Percentiles rank a stretch among this genome's conserved stretches.
phyloP scores from a whole-genome alignment of 129 eudicot species.

The Helianthus tuberosus region DNA sequence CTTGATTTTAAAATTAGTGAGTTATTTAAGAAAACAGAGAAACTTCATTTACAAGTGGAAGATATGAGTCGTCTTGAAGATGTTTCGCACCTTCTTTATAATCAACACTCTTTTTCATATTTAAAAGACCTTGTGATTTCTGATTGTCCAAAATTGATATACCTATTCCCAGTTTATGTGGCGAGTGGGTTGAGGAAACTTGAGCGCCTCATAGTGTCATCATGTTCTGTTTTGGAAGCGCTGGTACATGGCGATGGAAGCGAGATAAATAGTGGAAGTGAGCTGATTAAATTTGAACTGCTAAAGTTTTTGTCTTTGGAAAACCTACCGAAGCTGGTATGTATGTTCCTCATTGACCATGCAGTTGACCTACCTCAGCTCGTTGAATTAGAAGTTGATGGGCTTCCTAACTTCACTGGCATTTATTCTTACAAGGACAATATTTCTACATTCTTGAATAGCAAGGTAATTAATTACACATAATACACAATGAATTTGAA shows the following conservation, averaged over 20 bases:
- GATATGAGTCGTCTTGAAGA: conserved; percentile 11
- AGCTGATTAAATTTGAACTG: background rate
- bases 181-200: conserved; percentile 7
- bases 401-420: conserved; percentile 16
- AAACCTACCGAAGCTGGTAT: background rate
- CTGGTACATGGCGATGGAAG: background rate
- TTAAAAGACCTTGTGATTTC: conserved; percentile 6
- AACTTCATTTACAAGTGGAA: background rate
- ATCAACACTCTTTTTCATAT: background rate
- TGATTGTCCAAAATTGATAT: background rate
- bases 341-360: background rate
- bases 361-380: conserved; percentile 10
- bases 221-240: background rate
- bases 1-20: background rate
- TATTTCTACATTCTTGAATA: background rate
- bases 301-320: background rate
- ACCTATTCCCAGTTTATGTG: background rate
- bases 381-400: background rate
- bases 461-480: background rate
- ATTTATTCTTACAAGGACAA: background rate
- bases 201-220: background rate
- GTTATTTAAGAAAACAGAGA: conserved; percentile 4
- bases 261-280: background rate
- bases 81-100: background rate
- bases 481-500: no score